Evolutionary conservation across 176 grass and related monocot genomes (phyloP), one percentile per base, ranked within the genome.

Genomic region (Phoenix dactylifera): DNA sequence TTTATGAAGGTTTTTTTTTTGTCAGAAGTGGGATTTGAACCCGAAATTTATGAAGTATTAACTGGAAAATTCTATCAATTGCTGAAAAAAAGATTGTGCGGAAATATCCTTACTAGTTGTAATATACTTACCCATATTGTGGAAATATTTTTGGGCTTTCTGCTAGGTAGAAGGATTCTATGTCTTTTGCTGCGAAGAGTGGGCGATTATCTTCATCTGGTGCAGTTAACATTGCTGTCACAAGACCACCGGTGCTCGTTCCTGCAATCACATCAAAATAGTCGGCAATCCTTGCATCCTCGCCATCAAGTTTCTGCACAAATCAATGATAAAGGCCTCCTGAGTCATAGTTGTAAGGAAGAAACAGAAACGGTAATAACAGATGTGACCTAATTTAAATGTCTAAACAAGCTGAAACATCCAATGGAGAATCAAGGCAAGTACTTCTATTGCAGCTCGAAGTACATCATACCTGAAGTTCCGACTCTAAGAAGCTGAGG

Each of bases 241-340:
- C 75, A 30, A 96, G 74, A 0, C 83, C 86, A 25, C 91, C 86
- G 72, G 91, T 95, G 72, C 91, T 95, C 3, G 86, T 95, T 22
- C 91, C 91, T 56, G 91, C 50, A 51, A 95, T 85, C 49, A 87
- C 61, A 68, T 90, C 91, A 1, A 95, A 95, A 51, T 95, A 95
- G 55, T 96, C 86, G 15, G 80, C 86, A 72, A 96, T 57, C 59
- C 83, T 65, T 51, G 83, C 83, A 52, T 90, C 86, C 57, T 84
- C 74, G 50, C 86, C 86, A 87, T 96, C 91, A 64, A 90, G 71
- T 77, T 90, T 80, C 91, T 96, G 77, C 54, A 70, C 32, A 65
- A 82, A 59, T 64, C 53, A 23, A 52, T 28, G 35, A 29, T 19
- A 3, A 75, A 3, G 51, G 18, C 22, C 64, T 24, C 22, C 72